Evolutionary conservation across 345 rosid genomes (phyloP).

Genomic region (Moringa oleifera): DNA sequence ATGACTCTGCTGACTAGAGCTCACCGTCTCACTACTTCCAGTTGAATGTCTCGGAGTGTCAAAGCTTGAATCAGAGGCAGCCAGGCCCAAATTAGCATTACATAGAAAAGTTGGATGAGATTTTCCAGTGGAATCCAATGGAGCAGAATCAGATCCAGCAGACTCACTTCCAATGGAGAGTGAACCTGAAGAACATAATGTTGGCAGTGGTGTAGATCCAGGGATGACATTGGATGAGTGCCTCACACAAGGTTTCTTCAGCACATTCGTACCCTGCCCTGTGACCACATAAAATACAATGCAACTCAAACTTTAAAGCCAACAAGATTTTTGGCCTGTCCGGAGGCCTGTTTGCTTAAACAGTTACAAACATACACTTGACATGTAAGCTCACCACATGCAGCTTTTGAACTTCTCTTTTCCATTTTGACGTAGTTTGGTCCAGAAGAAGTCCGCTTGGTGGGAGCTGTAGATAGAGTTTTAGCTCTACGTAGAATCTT

Average conservation of each 20-base stretch:
- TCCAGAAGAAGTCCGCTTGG: constrained; percentile 21
- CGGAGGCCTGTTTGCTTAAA: not conserved
- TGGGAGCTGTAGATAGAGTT: constrained; percentile 13
- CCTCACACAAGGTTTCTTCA: constrained; percentile 23
- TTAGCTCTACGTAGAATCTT: constrained; percentile 14
- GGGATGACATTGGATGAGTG: constrained; percentile 10
- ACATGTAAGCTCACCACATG: constrained; percentile 17
- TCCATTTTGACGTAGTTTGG: constrained; percentile 21
- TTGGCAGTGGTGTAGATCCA: constrained; percentile 10
- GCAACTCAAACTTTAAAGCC: not conserved
- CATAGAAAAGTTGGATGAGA: constrained; percentile 19
- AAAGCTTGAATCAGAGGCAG: constrained; percentile 16
- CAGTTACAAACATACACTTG: not conserved
- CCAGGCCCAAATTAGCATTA: constrained; percentile 5
- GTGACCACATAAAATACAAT: not conserved
- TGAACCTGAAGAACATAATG: constrained; percentile 22
- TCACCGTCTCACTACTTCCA: constrained; percentile 1
- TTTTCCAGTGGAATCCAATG: constrained; percentile 11
- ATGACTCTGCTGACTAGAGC: constrained; percentile 14
- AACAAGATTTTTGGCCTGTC: not conserved
- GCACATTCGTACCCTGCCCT: constrained; percentile 21
- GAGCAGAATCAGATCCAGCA: constrained; percentile 1
- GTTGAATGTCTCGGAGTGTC: constrained; percentile 20
- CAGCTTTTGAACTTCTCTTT: constrained; percentile 18
- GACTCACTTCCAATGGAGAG: constrained; percentile 1